phyloP scores from a whole-genome alignment of 129 eudicot species.

The Escallonia rubra region DNA sequence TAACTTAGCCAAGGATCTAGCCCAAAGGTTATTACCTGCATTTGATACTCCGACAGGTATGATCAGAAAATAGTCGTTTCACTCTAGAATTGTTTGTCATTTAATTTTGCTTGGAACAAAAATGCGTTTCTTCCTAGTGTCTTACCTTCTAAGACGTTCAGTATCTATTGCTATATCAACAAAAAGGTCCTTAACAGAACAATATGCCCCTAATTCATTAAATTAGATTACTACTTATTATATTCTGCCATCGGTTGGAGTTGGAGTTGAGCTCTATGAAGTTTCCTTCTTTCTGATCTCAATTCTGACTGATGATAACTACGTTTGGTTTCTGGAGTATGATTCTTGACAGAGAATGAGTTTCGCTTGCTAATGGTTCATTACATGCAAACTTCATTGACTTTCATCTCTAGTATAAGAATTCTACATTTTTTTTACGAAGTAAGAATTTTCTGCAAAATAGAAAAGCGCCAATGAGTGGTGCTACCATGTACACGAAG shows the following conservation, averaged over 20 bases:
- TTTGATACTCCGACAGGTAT: slow-evolving; percentile 98
- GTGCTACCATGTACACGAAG: too few relatives aligned
- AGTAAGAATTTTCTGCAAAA: too few relatives aligned
- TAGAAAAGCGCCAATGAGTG: too few relatives aligned
- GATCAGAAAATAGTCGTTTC: background rate
- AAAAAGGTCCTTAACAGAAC: slow-evolving; percentile 1
- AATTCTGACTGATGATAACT: background rate
- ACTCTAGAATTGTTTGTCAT: background rate
- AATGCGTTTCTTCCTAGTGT: background rate
- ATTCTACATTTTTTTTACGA: too few relatives aligned
- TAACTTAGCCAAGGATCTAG: slow-evolving; percentile 90
- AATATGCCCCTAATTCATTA: background rate
- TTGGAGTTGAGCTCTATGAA: too few relatives aligned
- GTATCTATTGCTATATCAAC: background rate
- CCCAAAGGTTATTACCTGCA: slow-evolving; percentile 88
- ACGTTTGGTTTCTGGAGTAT: background rate
- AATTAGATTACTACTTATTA: background rate
- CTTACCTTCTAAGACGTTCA: background rate
- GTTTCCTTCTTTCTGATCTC: too few relatives aligned
- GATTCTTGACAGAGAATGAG: background rate
- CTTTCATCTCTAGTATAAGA: too few relatives aligned
- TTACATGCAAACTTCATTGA: too few relatives aligned
- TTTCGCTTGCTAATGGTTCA: background rate
- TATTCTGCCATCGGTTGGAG: too few relatives aligned
- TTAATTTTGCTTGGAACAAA: too few relatives aligned